Conservation (phyloP, 192 early-diverging fungal genomes). For the Backusella westeae region DNA sequence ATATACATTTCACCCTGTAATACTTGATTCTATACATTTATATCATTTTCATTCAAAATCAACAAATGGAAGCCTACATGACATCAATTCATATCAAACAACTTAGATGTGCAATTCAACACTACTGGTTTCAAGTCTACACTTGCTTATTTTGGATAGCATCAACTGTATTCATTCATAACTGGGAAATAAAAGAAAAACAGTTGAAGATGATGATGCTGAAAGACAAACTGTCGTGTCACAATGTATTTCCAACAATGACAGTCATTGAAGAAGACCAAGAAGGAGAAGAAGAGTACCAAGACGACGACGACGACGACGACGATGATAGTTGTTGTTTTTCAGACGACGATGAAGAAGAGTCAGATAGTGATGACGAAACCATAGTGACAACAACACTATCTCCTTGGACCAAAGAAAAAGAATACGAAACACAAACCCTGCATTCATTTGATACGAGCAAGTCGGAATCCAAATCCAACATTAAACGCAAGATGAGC, state of each 20-base stretch:
- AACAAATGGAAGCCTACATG: background rate
- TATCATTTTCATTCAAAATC: background rate
- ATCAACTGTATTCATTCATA: background rate
- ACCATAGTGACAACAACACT: background rate
- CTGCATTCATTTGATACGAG: background rate
- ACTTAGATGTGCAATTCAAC: background rate
- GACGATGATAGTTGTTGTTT: background rate
- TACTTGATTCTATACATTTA: background rate
- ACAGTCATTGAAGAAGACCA: background rate
- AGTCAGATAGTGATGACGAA: background rate
- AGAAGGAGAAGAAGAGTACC: background rate
- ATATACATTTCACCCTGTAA: background rate
- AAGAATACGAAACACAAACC: background rate
- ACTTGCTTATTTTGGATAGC: slow-evolving; percentile 15
- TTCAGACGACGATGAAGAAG: background rate
- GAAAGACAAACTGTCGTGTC: background rate
- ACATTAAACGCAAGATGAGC: background rate
- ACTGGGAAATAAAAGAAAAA: background rate
- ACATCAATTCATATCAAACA: background rate
- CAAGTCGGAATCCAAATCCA: slow-evolving; percentile 1
- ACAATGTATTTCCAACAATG: background rate
- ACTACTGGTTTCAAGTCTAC: slow-evolving; percentile 15
- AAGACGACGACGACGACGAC: background rate
- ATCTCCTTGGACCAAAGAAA: background rate
- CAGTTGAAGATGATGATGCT: background rate